These are phyloP conservation scores for Yamadazyma tumulicola DNA, from an alignment of 805 yeast genomes.

Conservation along the genomic window DNA sequence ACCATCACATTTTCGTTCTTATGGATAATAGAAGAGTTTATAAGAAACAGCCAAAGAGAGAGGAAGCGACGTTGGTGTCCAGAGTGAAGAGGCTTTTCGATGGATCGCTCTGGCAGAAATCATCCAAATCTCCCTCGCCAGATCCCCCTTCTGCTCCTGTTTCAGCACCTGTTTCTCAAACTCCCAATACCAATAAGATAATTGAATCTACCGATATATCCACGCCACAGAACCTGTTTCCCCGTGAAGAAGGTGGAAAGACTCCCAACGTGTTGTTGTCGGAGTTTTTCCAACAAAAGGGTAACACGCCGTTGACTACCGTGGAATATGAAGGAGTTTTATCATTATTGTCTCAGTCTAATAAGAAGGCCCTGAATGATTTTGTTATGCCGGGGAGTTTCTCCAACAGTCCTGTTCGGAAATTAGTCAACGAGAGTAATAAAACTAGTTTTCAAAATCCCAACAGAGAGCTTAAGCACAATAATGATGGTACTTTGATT, in stretches of 20 bases:
- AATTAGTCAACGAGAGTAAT: too few relatives aligned
- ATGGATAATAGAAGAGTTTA: conserved; percentile 16
- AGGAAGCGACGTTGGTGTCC: conserved; percentile 2
- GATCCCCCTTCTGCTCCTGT: too few relatives aligned
- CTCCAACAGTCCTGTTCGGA: conserved; percentile 6
- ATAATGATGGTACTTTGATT: too few relatives aligned
- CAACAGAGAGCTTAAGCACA: too few relatives aligned
- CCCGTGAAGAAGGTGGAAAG: background rate
- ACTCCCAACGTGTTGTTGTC: conserved; percentile 57
- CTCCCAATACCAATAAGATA: background rate
- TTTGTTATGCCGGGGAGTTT: conserved; percentile 13
- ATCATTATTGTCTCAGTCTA: conserved; percentile 40
- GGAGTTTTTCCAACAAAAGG: conserved; percentile 68
- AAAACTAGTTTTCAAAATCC: too few relatives aligned
- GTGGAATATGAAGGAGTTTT: conserved; percentile 81
- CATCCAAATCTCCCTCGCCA: too few relatives aligned
- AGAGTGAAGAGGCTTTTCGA: conserved; percentile 4
- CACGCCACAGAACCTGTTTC: background rate
- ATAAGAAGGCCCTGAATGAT: conserved; percentile 7
- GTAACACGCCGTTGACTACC: conserved; percentile 68
- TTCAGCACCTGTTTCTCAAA: too few relatives aligned
- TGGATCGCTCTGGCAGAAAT: conserved; percentile 6
- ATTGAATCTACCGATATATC: background rate
- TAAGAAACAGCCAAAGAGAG: conserved; percentile 6
- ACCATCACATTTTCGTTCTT: background rate